Evolutionary conservation across 2,329 filamentous ascomycete genomes (phyloP).

Genomic region (Tolypocladium ophioglossoides): DNA sequence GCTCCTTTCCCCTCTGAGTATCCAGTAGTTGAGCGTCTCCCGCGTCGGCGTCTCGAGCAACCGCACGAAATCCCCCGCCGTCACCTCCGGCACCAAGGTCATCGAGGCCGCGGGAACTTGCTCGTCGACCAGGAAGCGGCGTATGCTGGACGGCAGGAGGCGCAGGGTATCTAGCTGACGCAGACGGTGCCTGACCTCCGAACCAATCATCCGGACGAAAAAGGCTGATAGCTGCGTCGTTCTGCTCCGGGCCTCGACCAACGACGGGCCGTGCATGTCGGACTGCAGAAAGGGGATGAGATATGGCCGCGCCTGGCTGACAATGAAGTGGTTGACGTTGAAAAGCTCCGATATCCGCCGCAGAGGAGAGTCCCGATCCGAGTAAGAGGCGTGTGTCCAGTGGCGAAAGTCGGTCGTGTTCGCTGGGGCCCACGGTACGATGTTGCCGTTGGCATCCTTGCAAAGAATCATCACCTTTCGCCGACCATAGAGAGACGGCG

Average conservation of each 20-base stretch:
- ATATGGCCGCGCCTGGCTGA: slow-evolving; percentile 86
- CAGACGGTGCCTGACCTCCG: slow-evolving; percentile 72
- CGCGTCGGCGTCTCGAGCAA: slow-evolving; percentile 75
- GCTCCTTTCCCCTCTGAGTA: slow-evolving; percentile 69
- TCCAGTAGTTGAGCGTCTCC: slow-evolving; percentile 74
- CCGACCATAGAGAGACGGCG: slow-evolving; percentile 53
- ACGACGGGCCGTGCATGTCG: slow-evolving; percentile 66
- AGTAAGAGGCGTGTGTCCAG: slow-evolving; percentile 55
- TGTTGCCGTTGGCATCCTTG: slow-evolving; percentile 63
- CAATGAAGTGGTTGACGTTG: slow-evolving; percentile 92
- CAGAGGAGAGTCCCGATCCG: slow-evolving; percentile 54
- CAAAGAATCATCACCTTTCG: slow-evolving; percentile 59
- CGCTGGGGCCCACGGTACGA: slow-evolving; percentile 62
- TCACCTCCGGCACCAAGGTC: slow-evolving; percentile 73
- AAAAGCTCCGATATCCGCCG: slow-evolving; percentile 70
- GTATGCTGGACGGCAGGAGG: slow-evolving; percentile 57
- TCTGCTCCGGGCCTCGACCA: slow-evolving; percentile 46
- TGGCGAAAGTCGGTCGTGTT: slow-evolving; percentile 54
- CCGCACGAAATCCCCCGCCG: slow-evolving; percentile 60
- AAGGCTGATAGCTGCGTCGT: slow-evolving; percentile 47
- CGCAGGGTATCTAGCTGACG: slow-evolving; percentile 71
- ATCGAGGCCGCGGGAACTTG: slow-evolving; percentile 67
- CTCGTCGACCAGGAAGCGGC: slow-evolving; percentile 74
- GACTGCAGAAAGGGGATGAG: slow-evolving; percentile 75
- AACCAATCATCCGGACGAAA: slow-evolving; percentile 55